These are phyloP conservation scores for Murraya koenigii DNA, from an alignment of 345 rosid genomes.

Conservation along the genomic window DNA sequence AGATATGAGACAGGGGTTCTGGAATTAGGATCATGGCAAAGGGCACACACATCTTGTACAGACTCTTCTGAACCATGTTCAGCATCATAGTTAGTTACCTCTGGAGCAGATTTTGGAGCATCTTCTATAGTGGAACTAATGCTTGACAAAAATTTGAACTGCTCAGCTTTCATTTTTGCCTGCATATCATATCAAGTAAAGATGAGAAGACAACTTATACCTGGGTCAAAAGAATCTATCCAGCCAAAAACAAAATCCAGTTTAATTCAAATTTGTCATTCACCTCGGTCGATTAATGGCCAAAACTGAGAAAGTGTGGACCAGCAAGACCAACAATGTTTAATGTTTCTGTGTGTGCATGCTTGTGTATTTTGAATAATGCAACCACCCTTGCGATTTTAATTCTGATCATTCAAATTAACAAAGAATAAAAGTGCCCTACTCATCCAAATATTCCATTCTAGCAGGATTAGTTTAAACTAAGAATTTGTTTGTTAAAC, in stretches of 20 bases:
- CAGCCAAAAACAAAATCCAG: slow-evolving; percentile 6
- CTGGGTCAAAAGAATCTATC: background rate
- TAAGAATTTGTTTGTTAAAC: no score
- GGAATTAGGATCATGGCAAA: slow-evolving; percentile 81
- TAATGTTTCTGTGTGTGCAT: background rate
- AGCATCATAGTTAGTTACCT: slow-evolving; percentile 40
- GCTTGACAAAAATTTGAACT: slow-evolving; percentile 78
- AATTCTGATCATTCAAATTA: background rate
- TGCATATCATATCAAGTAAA: slow-evolving; percentile 35
- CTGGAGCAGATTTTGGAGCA: slow-evolving; percentile 40
- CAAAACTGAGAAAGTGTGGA: background rate
- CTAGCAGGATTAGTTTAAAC: background rate
- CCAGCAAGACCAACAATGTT: background rate
- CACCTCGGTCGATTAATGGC: slow-evolving; percentile 4
- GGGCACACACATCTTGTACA: slow-evolving; percentile 72
- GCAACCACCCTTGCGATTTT: background rate
- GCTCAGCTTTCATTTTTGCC: slow-evolving; percentile 99
- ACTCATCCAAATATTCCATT: background rate
- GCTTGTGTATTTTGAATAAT: background rate
- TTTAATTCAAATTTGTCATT: background rate
- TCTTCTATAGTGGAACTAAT: slow-evolving; percentile 47
- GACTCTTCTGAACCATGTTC: slow-evolving; percentile 38
- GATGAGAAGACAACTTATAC: slow-evolving; percentile 20
- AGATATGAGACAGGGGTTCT: slow-evolving; percentile 74
- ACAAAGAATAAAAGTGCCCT: background rate